Percentiles rank a stretch among this genome's conserved stretches.
Evolutionary conservation across 2,329 filamentous ascomycete species (phyloP).

Genomic region (Helotiales sp.): DNA sequence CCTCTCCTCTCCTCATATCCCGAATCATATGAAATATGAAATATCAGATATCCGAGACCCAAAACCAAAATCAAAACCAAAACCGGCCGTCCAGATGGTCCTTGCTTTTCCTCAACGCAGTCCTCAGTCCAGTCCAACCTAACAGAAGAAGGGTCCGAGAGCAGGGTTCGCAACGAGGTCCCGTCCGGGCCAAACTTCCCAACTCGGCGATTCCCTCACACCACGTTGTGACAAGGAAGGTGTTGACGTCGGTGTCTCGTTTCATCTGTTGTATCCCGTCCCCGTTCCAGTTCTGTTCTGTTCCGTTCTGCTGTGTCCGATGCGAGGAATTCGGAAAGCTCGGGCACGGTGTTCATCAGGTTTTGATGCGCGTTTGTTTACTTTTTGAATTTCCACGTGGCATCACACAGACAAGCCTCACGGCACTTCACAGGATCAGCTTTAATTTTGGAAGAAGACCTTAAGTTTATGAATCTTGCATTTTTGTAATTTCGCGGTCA

Average conservation of each 20-base stretch:
- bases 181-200: too few relatives aligned
- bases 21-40: too few relatives aligned
- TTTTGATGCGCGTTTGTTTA: too few relatives aligned
- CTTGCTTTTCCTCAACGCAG: not conserved
- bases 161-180: not conserved
- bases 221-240: not conserved
- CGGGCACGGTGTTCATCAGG: not conserved
- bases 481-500: not conserved
- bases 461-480: not conserved
- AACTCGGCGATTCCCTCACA: not conserved
- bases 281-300: too few relatives aligned
- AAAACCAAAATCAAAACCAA: not conserved
- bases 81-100: not conserved
- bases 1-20: not conserved
- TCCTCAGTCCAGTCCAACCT: not conserved
- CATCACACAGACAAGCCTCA: too few relatives aligned
- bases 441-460: too few relatives aligned
- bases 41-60: not conserved
- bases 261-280: too few relatives aligned
- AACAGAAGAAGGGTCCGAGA: not conserved
- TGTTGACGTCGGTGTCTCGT: too few relatives aligned
- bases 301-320: too few relatives aligned
- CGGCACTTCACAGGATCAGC: too few relatives aligned
- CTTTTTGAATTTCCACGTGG: too few relatives aligned
- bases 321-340: too few relatives aligned